Evolutionary conservation across 371 early-diverging fungal species (phyloP).

Genomic region (Saksenaea vasiformis): DNA sequence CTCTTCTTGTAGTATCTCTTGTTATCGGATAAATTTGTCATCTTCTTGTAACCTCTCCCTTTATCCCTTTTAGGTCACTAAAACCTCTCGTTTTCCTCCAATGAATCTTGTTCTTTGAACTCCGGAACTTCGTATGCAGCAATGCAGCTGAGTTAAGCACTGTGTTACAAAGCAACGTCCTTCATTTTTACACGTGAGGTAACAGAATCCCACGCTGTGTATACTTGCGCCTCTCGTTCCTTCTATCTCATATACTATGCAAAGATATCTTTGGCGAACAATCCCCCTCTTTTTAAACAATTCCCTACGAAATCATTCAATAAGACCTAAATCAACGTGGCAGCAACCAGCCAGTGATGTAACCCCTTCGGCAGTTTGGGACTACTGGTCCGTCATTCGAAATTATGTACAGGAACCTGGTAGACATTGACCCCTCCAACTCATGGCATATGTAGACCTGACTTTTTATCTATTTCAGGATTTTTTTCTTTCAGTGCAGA

Average conservation of each 20-base stretch:
- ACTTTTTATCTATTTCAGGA: not conserved
- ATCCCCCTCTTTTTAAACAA: not conserved
- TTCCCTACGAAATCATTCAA: not conserved
- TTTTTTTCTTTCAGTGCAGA: not conserved
- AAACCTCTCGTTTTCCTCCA: not conserved
- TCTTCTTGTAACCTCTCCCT: not conserved
- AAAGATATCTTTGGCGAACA: not conserved
- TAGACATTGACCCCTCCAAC: not conserved
- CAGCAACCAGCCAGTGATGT: not conserved
- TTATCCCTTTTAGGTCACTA: not conserved
- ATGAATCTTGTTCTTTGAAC: not conserved
- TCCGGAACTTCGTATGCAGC: not conserved
- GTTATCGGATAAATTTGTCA: not conserved
- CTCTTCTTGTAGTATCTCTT: too few relatives aligned
- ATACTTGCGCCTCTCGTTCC: not conserved
- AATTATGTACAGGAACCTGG: conserved; percentile 3
- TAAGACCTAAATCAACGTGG: not conserved
- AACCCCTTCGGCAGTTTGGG: not conserved
- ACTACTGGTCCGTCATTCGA: conserved; percentile 2
- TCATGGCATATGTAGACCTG: not conserved
- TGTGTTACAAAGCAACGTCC: not conserved
- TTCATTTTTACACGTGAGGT: not conserved
- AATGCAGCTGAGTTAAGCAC: conserved; percentile 1
- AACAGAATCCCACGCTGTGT: not conserved
- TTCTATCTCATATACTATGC: not conserved